phyloP scores from a whole-genome alignment of 176 grass and related monocot genomes.

The Musa beccarii region DNA sequence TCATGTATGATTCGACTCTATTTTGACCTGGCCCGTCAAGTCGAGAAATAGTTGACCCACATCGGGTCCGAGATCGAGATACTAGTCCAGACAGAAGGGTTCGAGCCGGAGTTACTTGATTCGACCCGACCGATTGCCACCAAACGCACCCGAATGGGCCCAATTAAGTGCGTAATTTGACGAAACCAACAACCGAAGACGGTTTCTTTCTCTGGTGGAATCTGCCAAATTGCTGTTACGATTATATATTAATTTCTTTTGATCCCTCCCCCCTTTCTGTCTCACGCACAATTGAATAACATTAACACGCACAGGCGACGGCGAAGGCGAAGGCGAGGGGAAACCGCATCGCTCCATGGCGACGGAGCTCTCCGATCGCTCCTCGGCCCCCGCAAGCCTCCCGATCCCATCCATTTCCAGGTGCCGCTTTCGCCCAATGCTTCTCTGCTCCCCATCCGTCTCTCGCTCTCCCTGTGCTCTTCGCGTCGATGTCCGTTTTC shows the following conservation, averaged over 20 bases:
- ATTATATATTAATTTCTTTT: background rate
- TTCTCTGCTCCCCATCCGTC: background rate
- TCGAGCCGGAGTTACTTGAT: too few relatives aligned
- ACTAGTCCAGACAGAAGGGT: too few relatives aligned
- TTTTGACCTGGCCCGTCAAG: too few relatives aligned
- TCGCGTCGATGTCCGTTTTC: background rate
- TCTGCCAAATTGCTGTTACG: background rate
- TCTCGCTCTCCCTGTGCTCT: background rate
- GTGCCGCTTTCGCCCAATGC: background rate
- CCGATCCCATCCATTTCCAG: background rate
- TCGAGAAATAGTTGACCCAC: too few relatives aligned
- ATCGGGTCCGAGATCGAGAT: too few relatives aligned
- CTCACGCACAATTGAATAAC: background rate
- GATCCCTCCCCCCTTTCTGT: background rate
- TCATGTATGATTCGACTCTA: too few relatives aligned
- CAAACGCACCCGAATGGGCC: too few relatives aligned
- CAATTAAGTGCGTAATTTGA: too few relatives aligned
- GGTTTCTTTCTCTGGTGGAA: background rate
- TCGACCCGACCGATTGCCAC: too few relatives aligned
- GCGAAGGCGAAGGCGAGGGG: background rate
- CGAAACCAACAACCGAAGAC: too few relatives aligned
- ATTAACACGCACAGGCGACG: background rate
- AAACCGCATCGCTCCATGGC: conserved; percentile 10
- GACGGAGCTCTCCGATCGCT: conserved; percentile 7
- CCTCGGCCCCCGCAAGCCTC: background rate